Base-by-base conservation (phyloP, 768 basidiomycete species). In the Omphalotus guepiniiformis region DNA sequence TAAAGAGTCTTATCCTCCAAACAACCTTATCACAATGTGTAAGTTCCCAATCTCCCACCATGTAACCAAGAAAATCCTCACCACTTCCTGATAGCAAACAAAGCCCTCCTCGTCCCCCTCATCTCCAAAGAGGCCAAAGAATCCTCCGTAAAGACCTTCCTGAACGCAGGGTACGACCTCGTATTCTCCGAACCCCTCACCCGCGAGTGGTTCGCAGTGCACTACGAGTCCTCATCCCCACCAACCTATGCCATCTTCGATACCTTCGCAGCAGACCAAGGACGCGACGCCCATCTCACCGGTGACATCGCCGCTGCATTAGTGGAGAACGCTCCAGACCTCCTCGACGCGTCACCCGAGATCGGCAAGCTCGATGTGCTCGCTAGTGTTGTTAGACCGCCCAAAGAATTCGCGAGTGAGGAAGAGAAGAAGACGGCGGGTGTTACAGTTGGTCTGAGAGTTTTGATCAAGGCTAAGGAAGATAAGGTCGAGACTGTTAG, bases 181-280 rank as follows among this genome's bases (percentile, higher is more conserved):
- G 61, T 66, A 35, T 41, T 59, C 5, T 54, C 45, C 7, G 68
- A 72, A 51, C 65, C 68, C 16, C 60, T 59, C 37, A 70, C 70
- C 7, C 55, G 62, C 19, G 67, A 71, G 54, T 71, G 68, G 70
- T 69, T 61, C 51, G 70, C 63, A 5, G 44, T 68, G 26, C 66
- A 63, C 47, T 63, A 64, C 49, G 50, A 52, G 25, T 53, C 49
- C 35, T 48, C 53, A 26, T 40, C 55, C 38, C 49, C 60, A 29
- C 44, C 53, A 11, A 59, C 60, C 8, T 70, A 60, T 54, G 63
- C 63, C 34, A 64, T 70, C 52, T 67, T 73, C 61, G 70, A 71
- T 55, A 68, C 69, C 7, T 71, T 70, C 59, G 60, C 61, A 3
- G 54, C 57, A 8, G 62, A 67, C 42, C 49, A 52, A 18, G 69